Conservation (phyloP, 768 basidiomycete species). For the Sistotremastrum niveocremeum region DNA sequence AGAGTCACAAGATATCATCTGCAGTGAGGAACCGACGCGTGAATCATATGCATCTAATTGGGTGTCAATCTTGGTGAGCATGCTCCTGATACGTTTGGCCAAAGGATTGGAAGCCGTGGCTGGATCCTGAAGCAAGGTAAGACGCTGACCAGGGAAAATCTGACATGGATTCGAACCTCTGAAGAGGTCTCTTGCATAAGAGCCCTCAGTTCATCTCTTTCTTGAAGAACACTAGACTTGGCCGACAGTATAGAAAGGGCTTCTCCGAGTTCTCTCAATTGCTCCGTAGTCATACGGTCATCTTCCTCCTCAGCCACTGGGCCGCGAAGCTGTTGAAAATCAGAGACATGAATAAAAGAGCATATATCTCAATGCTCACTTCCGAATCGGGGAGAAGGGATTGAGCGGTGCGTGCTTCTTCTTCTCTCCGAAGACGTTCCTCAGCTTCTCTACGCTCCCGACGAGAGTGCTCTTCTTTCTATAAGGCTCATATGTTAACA, state of each 20-base stretch:
- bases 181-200: conserved; percentile 81
- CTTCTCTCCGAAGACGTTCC: conserved; percentile 38
- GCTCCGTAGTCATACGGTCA: conserved; percentile 96
- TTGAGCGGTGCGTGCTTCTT: conserved; percentile 66
- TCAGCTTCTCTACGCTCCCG: conserved; percentile 71
- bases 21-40: conserved; percentile 71
- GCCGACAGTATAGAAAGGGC: conserved; percentile 84
- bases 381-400: conserved; percentile 82
- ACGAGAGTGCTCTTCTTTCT: conserved; percentile 81
- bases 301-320: conserved; percentile 47
- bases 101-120: conserved; percentile 75
- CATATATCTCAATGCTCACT: conserved; percentile 26
- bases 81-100: conserved; percentile 87
- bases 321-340: conserved; percentile 38
- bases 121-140: conserved; percentile 39
- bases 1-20: conserved; percentile 73
- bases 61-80: conserved; percentile 90
- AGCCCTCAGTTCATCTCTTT: conserved; percentile 78
- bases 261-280: conserved; percentile 86
- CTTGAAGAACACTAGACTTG: conserved; percentile 89
- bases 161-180: conserved; percentile 1
- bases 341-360: neutral
- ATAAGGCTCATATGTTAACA: conserved; percentile 2
- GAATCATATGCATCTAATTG: conserved; percentile 88
- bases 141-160: conserved; percentile 2